Evolutionary conservation across 768 basidiomycete genomes (phyloP).

Genomic region (Lentinula detonsa): DNA sequence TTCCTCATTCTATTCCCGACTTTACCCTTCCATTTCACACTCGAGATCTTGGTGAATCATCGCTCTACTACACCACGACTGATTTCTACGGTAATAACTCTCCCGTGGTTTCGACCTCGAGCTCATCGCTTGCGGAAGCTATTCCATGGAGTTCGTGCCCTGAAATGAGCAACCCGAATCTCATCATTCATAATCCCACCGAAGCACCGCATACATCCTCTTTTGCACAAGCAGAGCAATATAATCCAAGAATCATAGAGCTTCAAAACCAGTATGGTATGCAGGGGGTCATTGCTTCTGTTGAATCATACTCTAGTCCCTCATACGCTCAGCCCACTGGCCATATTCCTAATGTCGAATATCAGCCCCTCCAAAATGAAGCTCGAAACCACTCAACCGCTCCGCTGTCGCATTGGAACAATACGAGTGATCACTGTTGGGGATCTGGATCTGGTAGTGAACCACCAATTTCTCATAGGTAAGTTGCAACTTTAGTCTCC

Average conservation of each 20-base stretch:
- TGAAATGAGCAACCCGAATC: neutral
- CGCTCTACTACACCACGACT: neutral
- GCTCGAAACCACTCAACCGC: no score
- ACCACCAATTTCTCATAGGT: neutral
- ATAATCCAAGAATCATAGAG: neutral
- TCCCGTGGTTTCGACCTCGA: neutral
- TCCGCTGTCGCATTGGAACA: neutral
- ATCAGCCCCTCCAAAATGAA: neutral
- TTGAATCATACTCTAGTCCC: conserved; percentile 1
- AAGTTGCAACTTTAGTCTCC: neutral
- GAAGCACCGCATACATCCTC: neutral
- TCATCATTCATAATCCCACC: neutral
- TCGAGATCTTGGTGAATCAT: neutral
- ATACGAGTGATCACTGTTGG: neutral
- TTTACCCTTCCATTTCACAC: neutral
- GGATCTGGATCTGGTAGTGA: neutral
- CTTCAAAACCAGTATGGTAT: conserved; percentile 1
- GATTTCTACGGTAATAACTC: neutral
- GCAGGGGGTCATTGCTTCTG: conserved; percentile 1
- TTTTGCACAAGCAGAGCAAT: neutral
- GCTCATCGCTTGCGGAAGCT: neutral
- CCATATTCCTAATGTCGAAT: neutral
- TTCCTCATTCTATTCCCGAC: neutral
- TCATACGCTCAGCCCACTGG: neutral
- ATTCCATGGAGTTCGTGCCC: neutral